Percentiles rank a stretch among this genome's conserved stretches.
Conservation (phyloP, 768 basidiomycete genomes). For the Tylopilus vinaceipallidus region DNA sequence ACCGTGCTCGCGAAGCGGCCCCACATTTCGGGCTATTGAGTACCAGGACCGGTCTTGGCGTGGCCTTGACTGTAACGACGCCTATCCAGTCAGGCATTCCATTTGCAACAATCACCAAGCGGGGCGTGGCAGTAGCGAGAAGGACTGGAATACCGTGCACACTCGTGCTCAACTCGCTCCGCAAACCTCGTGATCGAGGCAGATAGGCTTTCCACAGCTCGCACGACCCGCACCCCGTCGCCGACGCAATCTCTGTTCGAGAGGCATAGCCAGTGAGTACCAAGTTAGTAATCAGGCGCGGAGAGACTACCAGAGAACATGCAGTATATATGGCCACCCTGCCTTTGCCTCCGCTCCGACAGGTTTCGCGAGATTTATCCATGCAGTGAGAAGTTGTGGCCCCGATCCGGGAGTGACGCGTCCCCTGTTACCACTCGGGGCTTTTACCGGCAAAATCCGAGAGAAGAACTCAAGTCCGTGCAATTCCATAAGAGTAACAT, state of each 20-base stretch:
- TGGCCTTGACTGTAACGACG: slow-evolving; percentile 17
- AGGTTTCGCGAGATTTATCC: slow-evolving; percentile 29
- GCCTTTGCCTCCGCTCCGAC: slow-evolving; percentile 26
- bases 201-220: slow-evolving; percentile 7
- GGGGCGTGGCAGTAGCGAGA: slow-evolving; percentile 33
- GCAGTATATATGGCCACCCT: slow-evolving; percentile 20
- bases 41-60: slow-evolving; percentile 23
- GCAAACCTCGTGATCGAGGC: slow-evolving; percentile 12
- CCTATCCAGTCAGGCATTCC: slow-evolving; percentile 20
- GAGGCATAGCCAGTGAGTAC: not conserved
- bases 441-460: too few relatives aligned
- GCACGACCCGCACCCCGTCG: slow-evolving; percentile 30
- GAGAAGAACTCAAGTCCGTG: too few relatives aligned
- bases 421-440: too few relatives aligned
- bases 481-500: too few relatives aligned
- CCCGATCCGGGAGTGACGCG: too few relatives aligned
- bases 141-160: slow-evolving; percentile 28
- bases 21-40: slow-evolving; percentile 19
- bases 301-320: not conserved
- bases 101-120: slow-evolving; percentile 35
- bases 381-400: too few relatives aligned
- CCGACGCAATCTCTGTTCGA: slow-evolving; percentile 21
- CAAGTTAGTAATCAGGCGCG: too few relatives aligned
- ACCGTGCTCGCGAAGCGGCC: slow-evolving; percentile 13
- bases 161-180: slow-evolving; percentile 7